A percentile compares a stretch with the other conserved stretches of the same genome.
These are phyloP conservation scores for Boletus patriciae DNA, from an alignment of 768 basidiomycete species.

Conservation along the genomic window DNA sequence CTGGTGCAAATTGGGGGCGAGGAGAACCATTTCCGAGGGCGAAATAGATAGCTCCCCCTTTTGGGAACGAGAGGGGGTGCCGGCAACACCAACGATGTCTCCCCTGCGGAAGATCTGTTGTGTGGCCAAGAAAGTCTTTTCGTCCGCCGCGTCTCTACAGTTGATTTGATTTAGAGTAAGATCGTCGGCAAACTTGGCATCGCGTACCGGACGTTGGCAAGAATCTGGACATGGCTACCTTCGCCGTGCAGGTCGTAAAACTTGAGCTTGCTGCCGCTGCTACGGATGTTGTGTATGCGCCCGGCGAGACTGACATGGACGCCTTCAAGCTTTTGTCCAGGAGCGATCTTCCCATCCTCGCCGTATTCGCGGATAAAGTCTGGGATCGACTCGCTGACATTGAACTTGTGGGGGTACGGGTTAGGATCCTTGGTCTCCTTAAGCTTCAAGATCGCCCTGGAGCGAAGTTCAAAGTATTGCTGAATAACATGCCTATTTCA, in stretches of 20 bases:
- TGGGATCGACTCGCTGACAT: constrained; percentile 76
- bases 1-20: constrained; percentile 95
- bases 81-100: constrained; percentile 92
- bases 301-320: constrained; percentile 75
- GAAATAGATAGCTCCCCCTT: constrained; percentile 93
- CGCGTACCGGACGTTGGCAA: constrained; percentile 83
- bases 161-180: constrained; percentile 18
- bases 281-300: constrained; percentile 87
- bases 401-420: constrained; percentile 99
- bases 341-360: constrained; percentile 61
- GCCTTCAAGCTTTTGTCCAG: constrained; percentile 65
- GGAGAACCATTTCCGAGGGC: constrained; percentile 77
- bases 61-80: constrained; percentile 87
- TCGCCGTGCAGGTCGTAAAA: constrained; percentile 96
- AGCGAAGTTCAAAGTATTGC: constrained; percentile 98
- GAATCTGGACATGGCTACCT: constrained; percentile 90
- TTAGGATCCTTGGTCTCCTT: constrained; percentile 83
- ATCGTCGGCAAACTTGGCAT: not conserved
- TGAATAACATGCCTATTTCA: constrained; percentile 31
- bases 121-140: constrained; percentile 60
- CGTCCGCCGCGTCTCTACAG: constrained; percentile 59
- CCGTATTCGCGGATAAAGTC: constrained; percentile 76
- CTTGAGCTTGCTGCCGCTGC: constrained; percentile 75
- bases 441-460: constrained; percentile 81
- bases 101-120: constrained; percentile 93